Base-by-base conservation (phyloP, 495 filamentous ascomycete genomes). In the Xylaria palmicola region DNA sequence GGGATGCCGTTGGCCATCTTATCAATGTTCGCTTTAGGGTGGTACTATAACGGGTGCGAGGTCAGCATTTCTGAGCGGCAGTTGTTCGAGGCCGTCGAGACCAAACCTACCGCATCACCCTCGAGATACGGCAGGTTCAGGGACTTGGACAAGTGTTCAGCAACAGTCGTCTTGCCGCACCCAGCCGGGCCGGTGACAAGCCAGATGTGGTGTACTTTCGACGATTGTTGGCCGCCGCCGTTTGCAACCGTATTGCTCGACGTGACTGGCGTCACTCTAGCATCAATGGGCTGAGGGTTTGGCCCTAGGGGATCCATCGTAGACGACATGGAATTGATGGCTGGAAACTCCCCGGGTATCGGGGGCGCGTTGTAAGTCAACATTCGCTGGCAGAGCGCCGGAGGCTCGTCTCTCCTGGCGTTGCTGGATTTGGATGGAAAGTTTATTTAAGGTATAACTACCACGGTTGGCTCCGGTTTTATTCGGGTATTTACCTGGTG, bases 131-230 rank as follows among this genome's bases (percentile, higher is more conserved):
- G 90, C 34, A 94, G 71, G 29, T 84, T 78, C 15, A 97, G 83
- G 32, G 84, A 75, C 12, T 84, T 78, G 56, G 91, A 86, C 37
- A 99, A 75, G 70, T 86, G 85, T 64, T 90, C 80, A 53, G 92
- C 95, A 43, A 98, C 88, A 9, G 94, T 97, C 67, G 88, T 95
- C 78, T 99, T 99, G 40, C 95, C 95, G 67, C 92, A 97, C 13
- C 95, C 95, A 17, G 95, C 93, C 15, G 95, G 95, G 6, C 95
- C 95, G 0, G 94, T 97, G n/a, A 99, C 90, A 63, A 98, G 86
- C 88, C 90, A 97, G 73, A 99, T 96, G 72, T 97, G 92, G 63
- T 90, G 90, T 62, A 86, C 73, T 56, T 70, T 70, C 36, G 68
- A 56, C 7, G 60, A 52, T 29, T 55, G 30, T 44, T 71, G 63